phyloP scores from a whole-genome alignment of 768 basidiomycete genomes.

The Trametes punicea region DNA sequence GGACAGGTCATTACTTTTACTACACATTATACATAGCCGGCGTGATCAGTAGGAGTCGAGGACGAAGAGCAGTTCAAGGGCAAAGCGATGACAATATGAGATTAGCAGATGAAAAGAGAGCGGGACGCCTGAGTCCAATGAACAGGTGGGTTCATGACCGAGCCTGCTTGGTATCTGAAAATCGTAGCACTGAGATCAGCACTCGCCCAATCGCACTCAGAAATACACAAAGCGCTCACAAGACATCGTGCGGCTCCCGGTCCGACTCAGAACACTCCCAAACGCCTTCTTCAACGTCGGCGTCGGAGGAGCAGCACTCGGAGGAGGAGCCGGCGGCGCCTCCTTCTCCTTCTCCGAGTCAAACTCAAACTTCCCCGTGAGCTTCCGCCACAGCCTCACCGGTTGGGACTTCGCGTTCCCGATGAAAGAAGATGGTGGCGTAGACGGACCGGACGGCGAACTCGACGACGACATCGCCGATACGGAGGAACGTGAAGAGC shows the following conservation, averaged over 20 bases:
- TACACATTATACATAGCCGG: neutral
- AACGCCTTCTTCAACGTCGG: slow-evolving; percentile 14
- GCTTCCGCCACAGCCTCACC: slow-evolving; percentile 22
- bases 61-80: neutral
- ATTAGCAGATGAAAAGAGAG: neutral
- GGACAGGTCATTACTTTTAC: neutral
- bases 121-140: too few relatives aligned
- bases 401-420: slow-evolving; percentile 7
- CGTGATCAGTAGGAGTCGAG: neutral
- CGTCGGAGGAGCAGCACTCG: neutral
- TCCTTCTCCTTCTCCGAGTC: slow-evolving; percentile 14
- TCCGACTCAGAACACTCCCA: slow-evolving; percentile 15
- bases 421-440: slow-evolving; percentile 7
- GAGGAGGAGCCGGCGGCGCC: neutral
- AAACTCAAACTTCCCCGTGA: slow-evolving; percentile 18
- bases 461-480: slow-evolving; percentile 11
- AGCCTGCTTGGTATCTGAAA: slow-evolving; percentile 8
- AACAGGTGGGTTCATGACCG: slow-evolving; percentile 1
- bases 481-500: slow-evolving; percentile 17
- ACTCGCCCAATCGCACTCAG: too few relatives aligned
- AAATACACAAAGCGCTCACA: neutral
- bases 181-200: neutral
- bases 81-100: neutral
- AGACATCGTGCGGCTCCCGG: slow-evolving; percentile 14
- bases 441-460: slow-evolving; percentile 13